Evolutionary conservation across 371 early-diverging fungal species (phyloP).

Genomic region (Circinella umbellata): DNA sequence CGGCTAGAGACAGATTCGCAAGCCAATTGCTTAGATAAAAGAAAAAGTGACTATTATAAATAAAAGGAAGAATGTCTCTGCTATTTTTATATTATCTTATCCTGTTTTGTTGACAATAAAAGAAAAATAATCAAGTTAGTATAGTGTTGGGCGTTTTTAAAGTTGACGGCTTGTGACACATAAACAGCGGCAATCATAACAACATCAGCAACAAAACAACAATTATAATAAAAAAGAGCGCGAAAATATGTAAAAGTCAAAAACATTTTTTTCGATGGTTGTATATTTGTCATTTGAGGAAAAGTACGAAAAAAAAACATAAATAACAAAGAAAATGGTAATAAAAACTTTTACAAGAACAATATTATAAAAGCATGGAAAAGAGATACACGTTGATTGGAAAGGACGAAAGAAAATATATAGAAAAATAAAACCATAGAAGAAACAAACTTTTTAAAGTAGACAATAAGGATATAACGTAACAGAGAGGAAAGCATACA

Average conservation of each 20-base stretch:
- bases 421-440: too few species aligned
- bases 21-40: conserved; percentile 72
- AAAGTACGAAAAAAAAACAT: too few species aligned
- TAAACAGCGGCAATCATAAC: neutral
- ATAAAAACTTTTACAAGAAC: too few species aligned
- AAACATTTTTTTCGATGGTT: too few species aligned
- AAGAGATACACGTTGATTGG: too few species aligned
- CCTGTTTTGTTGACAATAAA: neutral
- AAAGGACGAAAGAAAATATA: too few species aligned
- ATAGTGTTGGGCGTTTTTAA: conserved; percentile 7
- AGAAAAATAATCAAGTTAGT: neutral
- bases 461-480: too few species aligned
- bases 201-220: neutral
- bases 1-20: conserved; percentile 88
- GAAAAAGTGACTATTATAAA: neutral
- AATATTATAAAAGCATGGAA: too few species aligned
- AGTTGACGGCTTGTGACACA: conserved; percentile 10
- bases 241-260: neutral
- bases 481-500: too few species aligned
- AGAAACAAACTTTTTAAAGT: too few species aligned
- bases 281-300: too few species aligned
- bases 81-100: conserved; percentile 2
- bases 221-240: conserved; percentile 1
- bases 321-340: too few species aligned
- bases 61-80: neutral